Evolutionary conservation across 192 early-diverging fungal genomes (phyloP).

Genomic region (Mortierella antarctica): DNA sequence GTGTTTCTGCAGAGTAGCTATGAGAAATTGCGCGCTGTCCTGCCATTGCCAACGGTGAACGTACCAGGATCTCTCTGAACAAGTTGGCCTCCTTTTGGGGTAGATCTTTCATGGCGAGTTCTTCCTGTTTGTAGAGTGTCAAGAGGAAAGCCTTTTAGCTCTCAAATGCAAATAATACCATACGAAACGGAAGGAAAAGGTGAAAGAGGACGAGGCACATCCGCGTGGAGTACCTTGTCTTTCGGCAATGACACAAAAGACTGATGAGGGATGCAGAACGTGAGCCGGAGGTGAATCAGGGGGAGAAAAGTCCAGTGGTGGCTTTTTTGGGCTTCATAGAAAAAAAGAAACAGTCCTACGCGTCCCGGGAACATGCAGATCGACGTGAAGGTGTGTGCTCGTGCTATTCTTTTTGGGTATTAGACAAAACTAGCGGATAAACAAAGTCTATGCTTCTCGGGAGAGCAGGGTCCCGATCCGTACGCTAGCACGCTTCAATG

Average conservation of each 20-base stretch:
- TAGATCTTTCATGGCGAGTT: conserved; percentile 61
- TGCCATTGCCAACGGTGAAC: neutral
- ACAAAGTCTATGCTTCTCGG: conserved; percentile 9
- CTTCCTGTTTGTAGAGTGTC: neutral
- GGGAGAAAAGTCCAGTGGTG: no score
- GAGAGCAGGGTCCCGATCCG: conserved; percentile 14
- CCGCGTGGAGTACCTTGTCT: no score
- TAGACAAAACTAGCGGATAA: neutral
- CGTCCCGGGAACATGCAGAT: no score
- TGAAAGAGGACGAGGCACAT: no score
- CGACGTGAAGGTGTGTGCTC: no score
- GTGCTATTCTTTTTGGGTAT: no score
- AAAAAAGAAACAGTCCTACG: no score
- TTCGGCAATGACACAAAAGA: no score
- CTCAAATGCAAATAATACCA: neutral
- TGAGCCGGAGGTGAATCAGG: no score
- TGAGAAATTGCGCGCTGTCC: neutral
- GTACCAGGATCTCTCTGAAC: conserved; percentile 78
- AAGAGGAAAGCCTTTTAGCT: neutral
- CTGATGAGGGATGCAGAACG: no score
- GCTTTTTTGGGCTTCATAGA: no score
- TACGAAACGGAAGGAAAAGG: no score
- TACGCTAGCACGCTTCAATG: conserved; percentile 18
- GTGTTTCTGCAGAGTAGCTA: neutral
- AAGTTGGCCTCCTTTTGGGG: conserved; percentile 77